Base-by-base conservation (phyloP, 2,329 filamentous ascomycete species). In the Xylaria sp. region DNA sequence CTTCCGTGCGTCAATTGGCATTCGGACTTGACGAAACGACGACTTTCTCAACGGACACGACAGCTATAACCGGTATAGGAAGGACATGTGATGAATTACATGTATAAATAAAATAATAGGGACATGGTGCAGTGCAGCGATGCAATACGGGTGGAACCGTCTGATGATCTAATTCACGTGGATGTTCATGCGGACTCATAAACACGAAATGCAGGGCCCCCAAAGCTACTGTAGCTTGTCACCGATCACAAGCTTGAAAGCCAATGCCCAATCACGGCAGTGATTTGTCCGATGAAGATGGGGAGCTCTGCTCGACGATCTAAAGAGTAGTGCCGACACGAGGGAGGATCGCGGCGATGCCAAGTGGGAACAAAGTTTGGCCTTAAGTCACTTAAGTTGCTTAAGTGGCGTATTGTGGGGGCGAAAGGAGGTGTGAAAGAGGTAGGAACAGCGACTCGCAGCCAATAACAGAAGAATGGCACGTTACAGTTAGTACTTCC, bases 161-260 rank as follows among this genome's bases (percentile, higher is more conserved):
- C 44, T 87, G 63, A 54, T 60, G 46, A 51, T 6, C 3, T 18
- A 31, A 34, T 50, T 69, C 67, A 69, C 58, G 59, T 59, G 63
- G 54, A 84, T 67, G 83, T 0, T 51, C n/a, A 62, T 63, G 59
- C 63, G 50, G 39, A 41, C 39, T 58, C 6, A 15, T 18, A 18
- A 61, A 70, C 65, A 70, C 65, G 67, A 67, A 67, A 67, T 67
- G 60, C 60, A 67, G 65, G 67, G 56, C 44, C 44, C 61, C 61
- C 28, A 31, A 61, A 25, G 28, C 28, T 28, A 28, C 28, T 28
- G 28, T 55, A 56, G 46, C 37, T 54, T 52, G 48, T 31, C 13
- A 41, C 41, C 41, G 55, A 50, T 7, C 28, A 23, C 51, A 54
- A 34, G 18, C 54, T 39, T 28, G 48, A 44, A 7, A 4, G 50